Evolutionary conservation across 2,329 filamentous ascomycete species (phyloP).

Genomic region (Sarocladium kiliense): DNA sequence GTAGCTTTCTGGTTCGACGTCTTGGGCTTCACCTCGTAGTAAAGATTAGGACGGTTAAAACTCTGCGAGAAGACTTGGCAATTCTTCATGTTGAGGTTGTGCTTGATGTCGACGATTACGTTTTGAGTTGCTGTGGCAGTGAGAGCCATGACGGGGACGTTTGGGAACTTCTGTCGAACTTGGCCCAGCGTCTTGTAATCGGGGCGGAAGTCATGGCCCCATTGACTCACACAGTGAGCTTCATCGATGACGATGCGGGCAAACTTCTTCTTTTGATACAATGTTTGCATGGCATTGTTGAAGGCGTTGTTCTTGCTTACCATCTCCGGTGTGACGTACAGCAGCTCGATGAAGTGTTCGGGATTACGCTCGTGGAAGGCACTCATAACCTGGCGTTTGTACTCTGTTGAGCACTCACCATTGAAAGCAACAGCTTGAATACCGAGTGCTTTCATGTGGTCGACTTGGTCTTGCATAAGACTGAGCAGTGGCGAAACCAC

Average conservation of each 20-base stretch:
- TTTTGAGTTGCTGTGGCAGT: constrained; percentile 93
- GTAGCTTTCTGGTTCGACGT: constrained; percentile 44
- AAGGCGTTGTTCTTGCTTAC: constrained; percentile 74
- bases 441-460: constrained; percentile 67
- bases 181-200: constrained; percentile 87
- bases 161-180: constrained; percentile 65
- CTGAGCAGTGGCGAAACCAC: constrained; percentile 94
- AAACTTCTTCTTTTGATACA: constrained; percentile 68
- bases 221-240: constrained; percentile 98
- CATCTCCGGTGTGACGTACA: constrained; percentile 98
- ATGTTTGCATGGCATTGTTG: constrained; percentile 55
- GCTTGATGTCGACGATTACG: constrained; percentile 85
- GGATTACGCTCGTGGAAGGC: constrained; percentile 58
- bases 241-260: constrained; percentile 95
- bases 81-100: constrained; percentile 77
- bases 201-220: constrained; percentile 96
- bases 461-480: constrained; percentile 95
- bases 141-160: constrained; percentile 86
- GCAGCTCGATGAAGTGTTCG: constrained; percentile 73
- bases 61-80: constrained; percentile 84
- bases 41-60: constrained; percentile 94
- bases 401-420: constrained; percentile 60
- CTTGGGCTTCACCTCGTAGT: constrained; percentile 79
- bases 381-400: constrained; percentile 62
- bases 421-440: constrained; percentile 82